Conservation (phyloP, 2,329 filamentous ascomycete genomes). For the Lizonia empirigonia region DNA sequence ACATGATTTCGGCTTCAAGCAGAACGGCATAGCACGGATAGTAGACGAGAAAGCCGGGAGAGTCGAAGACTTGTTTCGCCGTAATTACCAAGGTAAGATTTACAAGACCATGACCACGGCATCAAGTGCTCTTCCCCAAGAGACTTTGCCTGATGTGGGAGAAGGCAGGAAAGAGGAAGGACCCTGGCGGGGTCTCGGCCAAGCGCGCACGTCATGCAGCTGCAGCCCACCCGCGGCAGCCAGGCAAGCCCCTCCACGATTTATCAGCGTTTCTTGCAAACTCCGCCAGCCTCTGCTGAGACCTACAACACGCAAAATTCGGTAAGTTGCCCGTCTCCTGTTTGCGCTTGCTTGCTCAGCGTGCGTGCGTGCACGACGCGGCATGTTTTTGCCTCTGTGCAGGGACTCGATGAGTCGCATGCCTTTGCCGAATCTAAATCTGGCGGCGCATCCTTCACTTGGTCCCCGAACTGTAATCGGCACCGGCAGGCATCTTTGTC, state of each 20-base stretch:
- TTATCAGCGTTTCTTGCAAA: conserved; percentile 11
- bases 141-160: conserved; percentile 13
- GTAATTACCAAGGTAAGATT: no score
- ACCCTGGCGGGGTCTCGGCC: conserved; percentile 25
- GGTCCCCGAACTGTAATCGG: conserved; percentile 38
- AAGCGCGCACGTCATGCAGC: conserved; percentile 29
- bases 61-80: not conserved
- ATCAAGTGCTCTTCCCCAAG: not conserved
- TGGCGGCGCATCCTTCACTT: conserved; percentile 15
- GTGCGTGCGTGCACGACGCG: conserved; percentile 6
- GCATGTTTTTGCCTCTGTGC: conserved; percentile 25
- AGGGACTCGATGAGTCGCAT: conserved; percentile 27
- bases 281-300: conserved; percentile 21
- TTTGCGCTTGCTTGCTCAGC: conserved; percentile 4
- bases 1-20: not conserved
- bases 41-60: not conserved
- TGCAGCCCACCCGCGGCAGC: conserved; percentile 22
- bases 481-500: conserved; percentile 24
- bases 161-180: conserved; percentile 16
- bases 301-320: conserved; percentile 19
- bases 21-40: not conserved
- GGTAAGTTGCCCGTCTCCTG: conserved; percentile 33
- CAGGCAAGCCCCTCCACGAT: conserved; percentile 9
- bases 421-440: conserved; percentile 36
- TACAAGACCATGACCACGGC: not conserved